Conservation (phyloP, 2,329 filamentous ascomycete species). For the Colletotrichum tofieldiae region DNA sequence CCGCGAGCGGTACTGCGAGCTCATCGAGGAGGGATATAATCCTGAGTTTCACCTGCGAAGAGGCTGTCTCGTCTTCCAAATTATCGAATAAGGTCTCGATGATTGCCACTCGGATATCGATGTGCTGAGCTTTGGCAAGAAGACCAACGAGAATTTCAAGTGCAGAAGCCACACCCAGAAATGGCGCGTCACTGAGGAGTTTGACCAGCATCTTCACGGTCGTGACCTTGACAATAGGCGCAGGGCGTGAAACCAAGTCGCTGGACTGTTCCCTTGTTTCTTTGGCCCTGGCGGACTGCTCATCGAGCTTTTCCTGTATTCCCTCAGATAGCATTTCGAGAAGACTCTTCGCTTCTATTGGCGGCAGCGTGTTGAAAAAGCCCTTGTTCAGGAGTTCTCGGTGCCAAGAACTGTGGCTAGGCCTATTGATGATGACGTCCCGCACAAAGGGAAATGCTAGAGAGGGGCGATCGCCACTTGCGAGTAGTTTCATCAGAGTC, state of each 20-base stretch:
- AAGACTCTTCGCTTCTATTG: not conserved
- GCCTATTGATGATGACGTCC: conserved; percentile 20
- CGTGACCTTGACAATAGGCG: conserved; percentile 19
- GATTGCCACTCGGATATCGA: conserved; percentile 23
- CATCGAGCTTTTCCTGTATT: conserved; percentile 7
- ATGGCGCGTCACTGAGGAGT: conserved; percentile 22
- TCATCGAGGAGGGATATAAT: conserved; percentile 11
- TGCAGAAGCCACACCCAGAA: not conserved
- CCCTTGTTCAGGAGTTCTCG: conserved; percentile 16
- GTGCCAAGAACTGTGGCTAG: conserved; percentile 29
- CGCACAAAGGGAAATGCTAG: conserved; percentile 21
- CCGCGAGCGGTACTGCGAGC: conserved; percentile 11
- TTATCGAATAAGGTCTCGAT: conserved; percentile 19
- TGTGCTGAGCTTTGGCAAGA: conserved; percentile 16
- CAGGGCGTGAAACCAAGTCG: not conserved
- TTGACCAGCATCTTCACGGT: conserved; percentile 31
- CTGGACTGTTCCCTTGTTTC: not conserved
- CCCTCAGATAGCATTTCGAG: conserved; percentile 1
- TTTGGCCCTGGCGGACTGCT: not conserved
- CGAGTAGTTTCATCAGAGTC: not conserved
- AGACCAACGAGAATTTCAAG: conserved; percentile 11
- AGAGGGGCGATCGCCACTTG: conserved; percentile 14
- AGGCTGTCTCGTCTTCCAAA: not conserved
- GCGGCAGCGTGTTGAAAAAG: conserved; percentile 9
- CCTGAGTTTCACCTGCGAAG: not conserved